Percentiles rank a stretch among this genome's conserved stretches.
phyloP scores from a whole-genome alignment of 2,329 filamentous ascomycete species.

The Cyclaneusma minus region DNA sequence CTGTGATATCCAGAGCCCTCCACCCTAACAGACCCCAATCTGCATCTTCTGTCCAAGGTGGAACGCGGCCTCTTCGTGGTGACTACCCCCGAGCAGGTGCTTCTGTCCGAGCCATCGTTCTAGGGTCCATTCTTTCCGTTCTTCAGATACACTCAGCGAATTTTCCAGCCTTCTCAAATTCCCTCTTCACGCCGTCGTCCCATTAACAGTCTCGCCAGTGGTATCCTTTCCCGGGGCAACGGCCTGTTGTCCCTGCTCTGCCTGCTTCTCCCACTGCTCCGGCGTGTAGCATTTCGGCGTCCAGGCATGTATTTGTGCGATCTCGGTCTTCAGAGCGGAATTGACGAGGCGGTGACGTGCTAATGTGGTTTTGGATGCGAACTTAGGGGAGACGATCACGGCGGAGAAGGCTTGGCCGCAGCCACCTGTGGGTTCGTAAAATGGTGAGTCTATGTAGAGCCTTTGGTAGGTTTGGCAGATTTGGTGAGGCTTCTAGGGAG shows the following conservation, averaged over 20 bases:
- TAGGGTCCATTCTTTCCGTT: conserved; percentile 1
- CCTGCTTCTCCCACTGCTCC: conserved; percentile 56
- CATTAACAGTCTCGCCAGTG: conserved; percentile 16
- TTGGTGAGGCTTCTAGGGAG: conserved; percentile 1
- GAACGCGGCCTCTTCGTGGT: no score
- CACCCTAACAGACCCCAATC: no score
- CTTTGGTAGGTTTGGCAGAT: conserved; percentile 2
- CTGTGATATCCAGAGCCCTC: no score
- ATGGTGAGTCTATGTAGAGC: conserved; percentile 1
- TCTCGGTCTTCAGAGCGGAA: conserved; percentile 48
- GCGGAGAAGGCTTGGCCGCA: conserved; percentile 59
- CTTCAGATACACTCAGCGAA: background rate
- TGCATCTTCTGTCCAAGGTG: no score
- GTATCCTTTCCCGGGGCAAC: conserved; percentile 17
- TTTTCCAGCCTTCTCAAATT: background rate
- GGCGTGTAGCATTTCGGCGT: conserved; percentile 61
- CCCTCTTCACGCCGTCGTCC: conserved; percentile 13
- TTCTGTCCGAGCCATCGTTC: no score
- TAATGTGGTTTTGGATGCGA: conserved; percentile 44
- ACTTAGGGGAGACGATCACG: conserved; percentile 46
- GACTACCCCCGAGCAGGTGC: no score
- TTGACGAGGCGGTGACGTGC: conserved; percentile 57
- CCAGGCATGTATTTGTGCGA: conserved; percentile 63
- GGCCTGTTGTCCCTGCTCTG: conserved; percentile 17
- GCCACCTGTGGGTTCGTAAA: conserved; percentile 33